Base-by-base conservation (phyloP, 257 asterid species). In the Solanum chaucha region DNA sequence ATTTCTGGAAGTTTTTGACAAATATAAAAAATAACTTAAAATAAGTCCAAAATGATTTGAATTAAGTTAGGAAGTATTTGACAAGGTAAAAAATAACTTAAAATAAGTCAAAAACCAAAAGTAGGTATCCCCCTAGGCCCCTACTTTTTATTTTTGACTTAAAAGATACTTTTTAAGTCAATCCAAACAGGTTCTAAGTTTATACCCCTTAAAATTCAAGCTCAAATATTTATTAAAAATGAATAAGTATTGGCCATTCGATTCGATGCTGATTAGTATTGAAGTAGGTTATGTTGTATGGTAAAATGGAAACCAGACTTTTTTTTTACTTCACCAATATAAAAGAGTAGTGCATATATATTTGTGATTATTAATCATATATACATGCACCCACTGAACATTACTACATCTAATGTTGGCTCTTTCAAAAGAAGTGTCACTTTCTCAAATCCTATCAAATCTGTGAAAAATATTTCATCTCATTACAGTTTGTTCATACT, bases 191-290 rank as follows among this genome's bases (percentile, higher is more conserved):
- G 0, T 41, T 41, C 5, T 41, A 41, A 59, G 3, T 51, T 15
- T 51, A 15, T 51, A 8, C 5, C 12, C 28, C 11, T 1, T 8
- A 59, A 20, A 59, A 13, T 2, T 20, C 26, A 59, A 59, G 10
- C 2, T 20, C 67, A 59, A 59, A 20, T 8, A 2, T 59, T 10
- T 20, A 61, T 10, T n/a, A n/a, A 61, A 61, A 10, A 61, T 9
- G 1, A 61, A n/a, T 0, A 2, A 61, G 0, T 22, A 61, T n/a
- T n/a, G 4, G 1, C 3, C 30, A 22, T n/a, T 17, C 4, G n/a
- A 51, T 51, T 51, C 4, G n/a, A 3, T 51, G 10, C 0, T 55
- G n/a, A 55, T 19, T 55, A 17, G 10, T 51, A 17, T 19, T 51
- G 61, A 51, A 19, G n/a, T 51, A 17, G 61, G 61, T 51, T 51